These are phyloP conservation scores for Lachnellula subtilissima DNA, from an alignment of 2,329 filamentous ascomycete genomes.

Conservation along the genomic window DNA sequence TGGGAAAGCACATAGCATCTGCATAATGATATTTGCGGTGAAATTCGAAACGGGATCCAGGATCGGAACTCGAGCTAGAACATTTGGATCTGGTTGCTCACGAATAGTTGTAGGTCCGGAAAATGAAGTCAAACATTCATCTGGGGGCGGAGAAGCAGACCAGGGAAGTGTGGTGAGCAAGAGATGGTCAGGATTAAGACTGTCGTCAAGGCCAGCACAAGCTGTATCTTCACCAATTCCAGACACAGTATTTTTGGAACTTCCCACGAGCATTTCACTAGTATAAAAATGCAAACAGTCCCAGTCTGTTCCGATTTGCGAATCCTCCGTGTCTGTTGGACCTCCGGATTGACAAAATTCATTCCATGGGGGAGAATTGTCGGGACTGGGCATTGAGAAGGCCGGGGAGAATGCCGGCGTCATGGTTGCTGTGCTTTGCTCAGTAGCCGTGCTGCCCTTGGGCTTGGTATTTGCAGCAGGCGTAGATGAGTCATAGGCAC, in stretches of 20 bases:
- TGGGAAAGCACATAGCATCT: conserved; percentile 16
- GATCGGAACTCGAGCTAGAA: conserved; percentile 22
- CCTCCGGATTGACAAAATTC: neutral
- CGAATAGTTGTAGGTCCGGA: neutral
- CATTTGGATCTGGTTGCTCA: neutral
- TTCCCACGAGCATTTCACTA: neutral
- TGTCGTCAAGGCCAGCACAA: neutral
- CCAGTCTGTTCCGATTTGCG: neutral
- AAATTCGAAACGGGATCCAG: conserved; percentile 8
- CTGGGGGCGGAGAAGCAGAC: neutral
- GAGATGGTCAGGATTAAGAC: neutral
- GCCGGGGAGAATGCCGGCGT: neutral
- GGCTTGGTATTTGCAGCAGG: too few relatives aligned
- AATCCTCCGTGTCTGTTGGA: neutral
- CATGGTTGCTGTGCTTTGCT: neutral
- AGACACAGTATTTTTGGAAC: neutral
- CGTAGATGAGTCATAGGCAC: conserved; percentile 13
- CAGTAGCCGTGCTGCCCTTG: neutral
- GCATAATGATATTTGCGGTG: conserved; percentile 8
- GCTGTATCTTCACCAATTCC: neutral
- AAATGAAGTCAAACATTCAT: neutral
- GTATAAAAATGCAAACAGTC: neutral
- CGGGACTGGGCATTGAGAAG: neutral
- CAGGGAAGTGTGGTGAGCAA: neutral
- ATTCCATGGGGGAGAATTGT: neutral